A percentile compares a stretch with the other conserved stretches of the same genome.
Conservation (phyloP, 345 rosid genomes). For the Salix udensis region DNA sequence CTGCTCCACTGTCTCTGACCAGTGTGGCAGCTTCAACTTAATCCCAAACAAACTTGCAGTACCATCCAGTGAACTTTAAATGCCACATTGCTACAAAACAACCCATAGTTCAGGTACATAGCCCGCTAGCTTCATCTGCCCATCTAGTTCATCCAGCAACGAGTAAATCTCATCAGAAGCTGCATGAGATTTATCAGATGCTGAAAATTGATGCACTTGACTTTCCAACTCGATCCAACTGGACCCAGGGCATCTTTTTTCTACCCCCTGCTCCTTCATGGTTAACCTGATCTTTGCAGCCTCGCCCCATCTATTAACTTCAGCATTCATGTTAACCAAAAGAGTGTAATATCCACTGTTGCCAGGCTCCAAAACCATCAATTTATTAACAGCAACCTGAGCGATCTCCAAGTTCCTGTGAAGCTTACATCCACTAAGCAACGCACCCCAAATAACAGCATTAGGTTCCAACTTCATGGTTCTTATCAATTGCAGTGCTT, state of each 20-base stretch:
- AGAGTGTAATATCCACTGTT: constrained; percentile 57
- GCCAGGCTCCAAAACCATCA: constrained; percentile 60
- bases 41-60: no score
- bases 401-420: constrained; percentile 64
- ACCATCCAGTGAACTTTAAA: no score
- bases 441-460: constrained; percentile 71
- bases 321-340: constrained; percentile 60
- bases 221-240: constrained; percentile 64
- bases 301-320: constrained; percentile 61
- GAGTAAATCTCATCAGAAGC: constrained; percentile 44
- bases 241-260: constrained; percentile 56
- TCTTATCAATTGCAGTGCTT: constrained; percentile 53
- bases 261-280: constrained; percentile 55
- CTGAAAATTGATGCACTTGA: constrained; percentile 50
- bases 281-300: constrained; percentile 49
- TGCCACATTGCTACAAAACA: background rate
- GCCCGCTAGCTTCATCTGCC: constrained; percentile 39
- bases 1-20: no score
- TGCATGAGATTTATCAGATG: constrained; percentile 54
- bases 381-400: constrained; percentile 40
- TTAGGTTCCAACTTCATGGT: constrained; percentile 54
- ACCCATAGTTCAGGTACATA: background rate
- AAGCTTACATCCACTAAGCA: constrained; percentile 63
- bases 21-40: no score
- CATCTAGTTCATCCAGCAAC: constrained; percentile 48